These are phyloP conservation scores for Fusarium sp. DNA, from an alignment of 2,329 filamentous ascomycete species.

Conservation along the genomic window DNA sequence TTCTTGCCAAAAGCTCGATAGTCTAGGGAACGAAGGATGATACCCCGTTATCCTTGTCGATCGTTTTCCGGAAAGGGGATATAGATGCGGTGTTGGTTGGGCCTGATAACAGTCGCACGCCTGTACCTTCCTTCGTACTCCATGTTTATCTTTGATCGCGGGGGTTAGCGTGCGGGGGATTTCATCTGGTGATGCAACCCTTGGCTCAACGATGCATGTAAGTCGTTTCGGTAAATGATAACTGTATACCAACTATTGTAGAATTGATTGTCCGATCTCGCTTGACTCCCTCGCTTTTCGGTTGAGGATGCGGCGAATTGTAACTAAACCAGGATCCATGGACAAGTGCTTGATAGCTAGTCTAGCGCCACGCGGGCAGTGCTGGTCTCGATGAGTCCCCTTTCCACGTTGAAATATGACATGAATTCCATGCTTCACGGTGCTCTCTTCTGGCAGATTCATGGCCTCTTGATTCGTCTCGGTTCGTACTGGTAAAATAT, in stretches of 20 bases:
- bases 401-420: too few relatives aligned
- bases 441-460: too few relatives aligned
- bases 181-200: neutral
- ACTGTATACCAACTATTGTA: neutral
- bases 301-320: neutral
- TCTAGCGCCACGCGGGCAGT: neutral
- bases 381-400: neutral
- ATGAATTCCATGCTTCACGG: too few relatives aligned
- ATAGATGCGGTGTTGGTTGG: neutral
- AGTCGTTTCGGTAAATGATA: neutral
- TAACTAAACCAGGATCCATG: neutral
- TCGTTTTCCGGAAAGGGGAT: neutral
- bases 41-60: neutral
- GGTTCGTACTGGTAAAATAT: too few relatives aligned
- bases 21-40: neutral
- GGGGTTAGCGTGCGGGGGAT: neutral
- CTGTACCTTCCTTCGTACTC: neutral
- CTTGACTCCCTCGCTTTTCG: fast-evolving
- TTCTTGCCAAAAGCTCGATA: neutral
- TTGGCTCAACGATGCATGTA: neutral
- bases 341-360: neutral
- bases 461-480: too few relatives aligned
- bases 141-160: neutral
- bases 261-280: neutral
- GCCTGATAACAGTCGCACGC: neutral